Base-by-base conservation (phyloP, 2,329 filamentous ascomycete genomes). In the Mollisia scopiformis region DNA sequence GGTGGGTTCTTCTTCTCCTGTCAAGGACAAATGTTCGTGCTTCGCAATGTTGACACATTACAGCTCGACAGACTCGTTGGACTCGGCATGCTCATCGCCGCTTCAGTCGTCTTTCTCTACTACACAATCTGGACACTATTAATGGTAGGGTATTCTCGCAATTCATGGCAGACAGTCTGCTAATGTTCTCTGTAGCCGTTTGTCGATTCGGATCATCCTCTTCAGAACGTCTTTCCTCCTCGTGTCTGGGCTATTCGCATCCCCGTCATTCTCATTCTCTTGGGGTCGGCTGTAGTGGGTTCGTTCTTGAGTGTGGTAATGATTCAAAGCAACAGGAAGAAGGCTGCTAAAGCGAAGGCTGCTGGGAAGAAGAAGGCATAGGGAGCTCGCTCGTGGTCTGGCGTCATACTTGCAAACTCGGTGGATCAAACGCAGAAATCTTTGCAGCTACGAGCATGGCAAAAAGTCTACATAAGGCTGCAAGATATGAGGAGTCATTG, bases 201-300 rank as follows among this genome's bases (percentile, higher is more conserved):
- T 77, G 95, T 99, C 78, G 95, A 99, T 78, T 86, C 90, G 60
- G 92, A 92, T 75, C 95, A 99, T 78, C 89, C 92, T 59, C 89
- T 98, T 61, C 95, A 99, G 76, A 90, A 90, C 76, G 84, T 98
- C 81, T 99, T 99, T 82, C 95, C 92, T 64, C 94, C 94, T 50
- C 93, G 95, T 76, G 93, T 97, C 75, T 99, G 95, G 95, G 95
- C 95, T 63, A 97, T 99, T 75, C 93, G 95, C 76, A 95, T 99
- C 73, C 95, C 95, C 70, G 94, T 99, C 71, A 97, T 99, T 75
- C 88, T 99, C 69, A 89, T 97, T 66, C 88, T 99, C 50, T 84
- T 99, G 68, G 93, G 90, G 66, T 93, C 89, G 62, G 93, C 95
- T 62, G 93, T 99, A 62, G 94, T 99, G 63, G 95, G 95, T 66